Percentiles rank a stretch among this genome's conserved stretches.
Conservation (phyloP, 106 monocot genomes). For the Ottelia alismoides region DNA sequence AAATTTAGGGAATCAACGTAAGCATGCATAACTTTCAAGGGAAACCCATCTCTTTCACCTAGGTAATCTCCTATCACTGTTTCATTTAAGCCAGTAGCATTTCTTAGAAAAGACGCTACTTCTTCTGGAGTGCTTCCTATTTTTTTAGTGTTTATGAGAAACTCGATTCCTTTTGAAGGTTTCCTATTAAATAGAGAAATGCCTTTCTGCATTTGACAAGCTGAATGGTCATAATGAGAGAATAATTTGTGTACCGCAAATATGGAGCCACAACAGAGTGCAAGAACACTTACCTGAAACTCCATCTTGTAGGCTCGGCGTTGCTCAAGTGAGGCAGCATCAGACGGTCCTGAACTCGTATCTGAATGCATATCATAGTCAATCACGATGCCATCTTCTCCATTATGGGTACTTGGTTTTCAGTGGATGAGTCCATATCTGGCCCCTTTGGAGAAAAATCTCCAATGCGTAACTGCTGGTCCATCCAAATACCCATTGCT, state of each 20-base stretch:
- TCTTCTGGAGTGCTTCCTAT: conserved; percentile 77
- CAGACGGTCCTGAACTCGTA: conserved; percentile 48
- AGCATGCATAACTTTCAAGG: conserved; percentile 98
- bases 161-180: conserved; percentile 92
- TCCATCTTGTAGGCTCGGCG: conserved; percentile 77
- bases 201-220: conserved; percentile 78
- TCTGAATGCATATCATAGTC: conserved; percentile 75
- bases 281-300: conserved; percentile 47
- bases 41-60: conserved; percentile 89
- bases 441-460: conserved; percentile 41
- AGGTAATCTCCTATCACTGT: conserved; percentile 89
- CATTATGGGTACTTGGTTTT: conserved; percentile 33
- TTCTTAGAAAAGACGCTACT: conserved; percentile 76
- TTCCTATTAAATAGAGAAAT: conserved; percentile 93
- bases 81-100: conserved; percentile 67
- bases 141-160: conserved; percentile 76
- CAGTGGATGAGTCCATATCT: conserved; percentile 47
- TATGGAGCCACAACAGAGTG: not conserved
- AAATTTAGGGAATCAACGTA: conserved; percentile 92
- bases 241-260: not conserved
- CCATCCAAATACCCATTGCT: conserved; percentile 91
- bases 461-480: conserved; percentile 67
- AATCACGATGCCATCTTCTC: conserved; percentile 49
- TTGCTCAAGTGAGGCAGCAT: conserved; percentile 79
- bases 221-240: conserved; percentile 3